Percentiles rank a stretch among this genome's conserved stretches.
Evolutionary conservation across 1,284 basidiomycete species (phyloP).

Genomic region (Sporisorium sorghi): DNA sequence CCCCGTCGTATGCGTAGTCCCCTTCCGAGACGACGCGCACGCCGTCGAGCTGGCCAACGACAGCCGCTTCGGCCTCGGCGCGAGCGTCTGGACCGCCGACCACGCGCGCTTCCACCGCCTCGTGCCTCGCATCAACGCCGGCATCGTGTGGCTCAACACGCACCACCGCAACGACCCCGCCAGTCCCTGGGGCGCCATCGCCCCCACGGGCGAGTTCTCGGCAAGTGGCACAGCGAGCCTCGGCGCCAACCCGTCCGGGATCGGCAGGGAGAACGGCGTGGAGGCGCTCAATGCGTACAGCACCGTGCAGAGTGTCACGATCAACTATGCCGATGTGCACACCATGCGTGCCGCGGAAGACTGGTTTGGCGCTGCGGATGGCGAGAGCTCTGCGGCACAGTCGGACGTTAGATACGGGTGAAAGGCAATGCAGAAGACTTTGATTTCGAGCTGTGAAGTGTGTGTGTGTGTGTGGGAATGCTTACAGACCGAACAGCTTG

Average conservation of each 20-base stretch:
- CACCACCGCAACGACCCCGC: conserved; percentile 87
- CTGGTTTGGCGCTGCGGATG: conserved; percentile 29
- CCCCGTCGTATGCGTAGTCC: conserved; percentile 75
- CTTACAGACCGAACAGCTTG: conserved; percentile 24
- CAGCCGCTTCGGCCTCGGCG: conserved; percentile 82
- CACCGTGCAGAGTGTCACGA: conserved; percentile 25
- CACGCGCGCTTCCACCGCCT: conserved; percentile 26
- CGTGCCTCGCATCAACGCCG: conserved; percentile 61
- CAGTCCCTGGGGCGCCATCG: conserved; percentile 81
- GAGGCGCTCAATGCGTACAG: conserved; percentile 39
- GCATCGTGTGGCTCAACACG: conserved; percentile 85
- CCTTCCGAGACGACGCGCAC: conserved; percentile 73
- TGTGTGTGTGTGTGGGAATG: neutral
- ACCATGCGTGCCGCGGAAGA: conserved; percentile 24
- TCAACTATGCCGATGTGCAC: conserved; percentile 27
- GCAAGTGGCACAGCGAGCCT: conserved; percentile 3
- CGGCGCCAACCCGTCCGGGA: conserved; percentile 24
- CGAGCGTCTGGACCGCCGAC: conserved; percentile 81
- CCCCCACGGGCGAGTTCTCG: conserved; percentile 11
- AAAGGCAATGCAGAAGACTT: neutral
- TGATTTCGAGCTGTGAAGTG: too few species aligned
- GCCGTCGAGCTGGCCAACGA: conserved; percentile 79
- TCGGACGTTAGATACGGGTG: conserved; percentile 21
- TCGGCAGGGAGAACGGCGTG: conserved; percentile 43
- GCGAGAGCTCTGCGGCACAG: neutral